Evolutionary conservation across 2,329 filamentous ascomycete species (phyloP).

Genomic region (Colletotrichum tropicicola): DNA sequence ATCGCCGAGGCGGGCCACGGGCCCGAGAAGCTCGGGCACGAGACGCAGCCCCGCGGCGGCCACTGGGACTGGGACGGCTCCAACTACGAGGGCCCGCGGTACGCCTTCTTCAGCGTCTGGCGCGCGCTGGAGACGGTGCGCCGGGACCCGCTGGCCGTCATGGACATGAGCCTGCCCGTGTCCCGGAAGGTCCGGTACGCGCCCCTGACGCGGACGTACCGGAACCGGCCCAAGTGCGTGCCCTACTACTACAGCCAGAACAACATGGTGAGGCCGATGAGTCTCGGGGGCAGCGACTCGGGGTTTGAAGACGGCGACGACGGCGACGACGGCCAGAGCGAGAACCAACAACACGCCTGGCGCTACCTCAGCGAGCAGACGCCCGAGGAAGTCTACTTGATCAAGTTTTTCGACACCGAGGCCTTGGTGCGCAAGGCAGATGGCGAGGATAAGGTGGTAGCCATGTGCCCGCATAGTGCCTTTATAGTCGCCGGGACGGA

Average conservation of each 20-base stretch:
- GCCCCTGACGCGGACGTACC: constrained; percentile 11
- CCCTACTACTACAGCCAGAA: constrained; percentile 21
- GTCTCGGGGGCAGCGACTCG: background rate
- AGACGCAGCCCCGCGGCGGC: background rate
- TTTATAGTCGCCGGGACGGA: background rate
- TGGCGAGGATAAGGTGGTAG: background rate
- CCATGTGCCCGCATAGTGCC: constrained; percentile 11
- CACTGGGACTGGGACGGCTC: constrained; percentile 18
- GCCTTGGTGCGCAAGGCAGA: background rate
- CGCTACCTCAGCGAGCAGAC: constrained; percentile 15
- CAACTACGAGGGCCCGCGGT: constrained; percentile 14
- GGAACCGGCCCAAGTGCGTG: background rate
- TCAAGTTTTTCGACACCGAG: constrained; percentile 20
- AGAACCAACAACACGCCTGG: background rate
- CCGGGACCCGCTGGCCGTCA: constrained; percentile 16
- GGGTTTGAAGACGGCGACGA: background rate
- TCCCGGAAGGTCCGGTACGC: constrained; percentile 1
- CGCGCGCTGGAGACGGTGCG: constrained; percentile 4
- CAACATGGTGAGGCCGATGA: background rate
- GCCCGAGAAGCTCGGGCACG: background rate
- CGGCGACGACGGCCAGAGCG: no score
- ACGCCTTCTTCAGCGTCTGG: constrained; percentile 18
- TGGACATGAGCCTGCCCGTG: constrained; percentile 9
- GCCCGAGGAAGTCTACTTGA: constrained; percentile 2
- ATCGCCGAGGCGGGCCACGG: background rate